phyloP scores from a whole-genome alignment of 306 rosid species.

The Hippophae gyantsensis region DNA sequence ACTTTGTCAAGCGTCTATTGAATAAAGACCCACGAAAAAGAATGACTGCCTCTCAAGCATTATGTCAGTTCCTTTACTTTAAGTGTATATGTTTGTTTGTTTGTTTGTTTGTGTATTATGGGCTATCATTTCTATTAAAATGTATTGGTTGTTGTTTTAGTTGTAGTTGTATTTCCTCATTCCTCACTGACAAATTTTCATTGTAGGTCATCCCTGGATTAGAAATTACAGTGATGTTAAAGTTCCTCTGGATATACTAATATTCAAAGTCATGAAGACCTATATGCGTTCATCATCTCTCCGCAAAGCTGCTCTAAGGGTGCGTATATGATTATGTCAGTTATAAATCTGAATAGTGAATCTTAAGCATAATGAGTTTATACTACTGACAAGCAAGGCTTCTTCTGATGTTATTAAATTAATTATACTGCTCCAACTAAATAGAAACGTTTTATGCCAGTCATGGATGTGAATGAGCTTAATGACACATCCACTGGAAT shows the following conservation, averaged over 20 bases:
- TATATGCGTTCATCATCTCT: constrained; percentile 87
- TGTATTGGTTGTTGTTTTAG: background rate
- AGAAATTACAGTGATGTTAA: constrained; percentile 44
- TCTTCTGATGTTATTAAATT: background rate
- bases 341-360: constrained; percentile 1
- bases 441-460: background rate
- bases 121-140: too few relatives aligned
- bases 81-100: constrained; percentile 1
- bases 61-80: constrained; percentile 41
- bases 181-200: constrained; percentile 23
- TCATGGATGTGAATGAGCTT: background rate
- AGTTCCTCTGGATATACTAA: constrained; percentile 67
- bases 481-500: background rate
- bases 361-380: background rate
- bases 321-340: constrained; percentile 28
- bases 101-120: background rate
- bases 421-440: background rate
- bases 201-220: constrained; percentile 93
- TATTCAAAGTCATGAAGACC: constrained; percentile 75
- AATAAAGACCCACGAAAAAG: constrained; percentile 89
- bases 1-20: constrained; percentile 74
- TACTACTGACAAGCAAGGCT: background rate
- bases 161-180: constrained; percentile 9
- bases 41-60: constrained; percentile 87
- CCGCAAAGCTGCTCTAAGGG: constrained; percentile 88